A percentile compares a stretch with the other conserved stretches of the same genome.
Conservation (phyloP, 192 early-diverging fungal genomes). For the Backusella psychrophila region DNA sequence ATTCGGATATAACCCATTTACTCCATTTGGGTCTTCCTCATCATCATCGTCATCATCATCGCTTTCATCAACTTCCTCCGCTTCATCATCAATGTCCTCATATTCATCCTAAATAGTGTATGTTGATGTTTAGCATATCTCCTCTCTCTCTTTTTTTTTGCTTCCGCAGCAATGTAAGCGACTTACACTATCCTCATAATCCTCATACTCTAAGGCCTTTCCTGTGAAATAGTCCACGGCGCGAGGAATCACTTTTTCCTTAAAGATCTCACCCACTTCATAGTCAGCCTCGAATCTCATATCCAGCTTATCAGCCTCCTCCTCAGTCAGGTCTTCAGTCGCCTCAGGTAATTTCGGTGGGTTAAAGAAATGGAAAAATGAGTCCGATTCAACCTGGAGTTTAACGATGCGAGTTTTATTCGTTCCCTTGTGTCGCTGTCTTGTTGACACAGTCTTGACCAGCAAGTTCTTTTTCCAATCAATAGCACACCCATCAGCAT, state of each 20-base stretch:
- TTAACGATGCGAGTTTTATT: conserved; percentile 98
- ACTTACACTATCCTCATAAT: conserved; percentile 38
- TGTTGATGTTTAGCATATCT: neutral
- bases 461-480: conserved; percentile 97
- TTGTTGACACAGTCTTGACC: conserved; percentile 92
- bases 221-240: conserved; percentile 99
- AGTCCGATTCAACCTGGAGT: conserved; percentile 89
- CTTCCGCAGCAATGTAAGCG: neutral
- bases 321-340: conserved; percentile 68
- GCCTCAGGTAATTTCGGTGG: conserved; percentile 76
- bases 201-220: conserved; percentile 87
- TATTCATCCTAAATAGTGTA: conserved; percentile 38
- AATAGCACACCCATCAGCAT: conserved; percentile 88
- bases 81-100: conserved; percentile 48
- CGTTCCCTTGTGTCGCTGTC: conserved; percentile 96
- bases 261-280: conserved; percentile 91
- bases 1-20: neutral
- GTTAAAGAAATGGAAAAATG: conserved; percentile 98
- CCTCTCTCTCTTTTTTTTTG: neutral
- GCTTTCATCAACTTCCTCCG: neutral
- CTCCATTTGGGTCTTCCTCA: conserved; percentile 49
- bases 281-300: conserved; percentile 91
- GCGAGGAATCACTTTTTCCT: conserved; percentile 94
- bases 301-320: conserved; percentile 77
- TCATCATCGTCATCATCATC: conserved; percentile 40